Evolutionary conservation across 2,329 filamentous ascomycete species (phyloP), one percentile per base, ranked within the genome.

Genomic region (Juglanconis juglandina): DNA sequence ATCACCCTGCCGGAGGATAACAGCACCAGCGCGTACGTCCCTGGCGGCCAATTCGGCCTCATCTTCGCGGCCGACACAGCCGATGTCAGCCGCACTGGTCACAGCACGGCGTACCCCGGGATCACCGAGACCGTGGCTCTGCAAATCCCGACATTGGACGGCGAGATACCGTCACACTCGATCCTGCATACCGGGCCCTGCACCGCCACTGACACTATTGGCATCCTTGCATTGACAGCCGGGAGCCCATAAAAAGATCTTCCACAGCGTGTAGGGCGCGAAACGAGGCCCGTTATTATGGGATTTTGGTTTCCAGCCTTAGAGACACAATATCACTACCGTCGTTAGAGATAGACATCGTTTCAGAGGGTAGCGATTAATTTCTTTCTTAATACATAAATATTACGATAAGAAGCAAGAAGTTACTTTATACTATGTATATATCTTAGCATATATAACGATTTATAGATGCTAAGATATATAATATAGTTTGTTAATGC

Each of bases 11-110:
- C 76, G 6, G 54, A 49, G 11, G 71, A 75, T 64, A 69, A 71
- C 6, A 71, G 67, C 0, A 66, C 71, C 17, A 71, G 75, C 56
- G 75, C 71, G 0, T 74, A 68, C 65, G 60, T 80, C 6, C 46
- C 65, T 1, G 77, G 77, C 7, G 77, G 78, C 1, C 71, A 72
- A 53, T 69, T 76, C 39, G 77, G 77, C 0, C 68, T 75, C 5
- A 70, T 80, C 39, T 69, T 78, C 9, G 77, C 75, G 0, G 71
- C 75, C 4, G 79, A 81, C 61, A 79, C 75, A 4, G 65, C 66
- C 3, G 73, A 75, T 49, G 72, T 75, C 3, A 77, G 75, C 57
- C 62, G 52, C 2, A 59, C 70, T 37, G 79, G 79, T 0, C 79
- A 81, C 68, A 64, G 65, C 3, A 77, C 78, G 2, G 62, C 62